Conservation (phyloP, 768 basidiomycete species). For the Boletus eberwhitei region DNA sequence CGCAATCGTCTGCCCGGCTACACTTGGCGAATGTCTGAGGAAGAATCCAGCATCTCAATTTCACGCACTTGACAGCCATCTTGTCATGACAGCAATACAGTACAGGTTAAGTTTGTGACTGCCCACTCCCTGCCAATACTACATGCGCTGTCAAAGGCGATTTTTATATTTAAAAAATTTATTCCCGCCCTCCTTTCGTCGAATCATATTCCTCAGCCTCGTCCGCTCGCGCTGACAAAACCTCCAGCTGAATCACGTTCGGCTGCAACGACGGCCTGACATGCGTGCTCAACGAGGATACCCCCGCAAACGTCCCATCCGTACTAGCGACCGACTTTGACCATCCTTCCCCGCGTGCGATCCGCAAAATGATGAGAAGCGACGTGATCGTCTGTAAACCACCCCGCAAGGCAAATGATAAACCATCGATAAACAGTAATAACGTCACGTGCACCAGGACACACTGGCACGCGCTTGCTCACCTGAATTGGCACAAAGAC, state of each 20-base stretch:
- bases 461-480: neutral
- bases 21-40: no score
- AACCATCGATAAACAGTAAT: neutral
- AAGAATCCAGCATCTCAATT: no score
- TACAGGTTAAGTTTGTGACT: no score
- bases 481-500: conserved; percentile 7
- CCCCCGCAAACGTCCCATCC: neutral
- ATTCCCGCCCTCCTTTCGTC: neutral
- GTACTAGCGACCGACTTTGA: neutral
- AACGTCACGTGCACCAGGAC: neutral
- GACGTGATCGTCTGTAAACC: conserved; percentile 35
- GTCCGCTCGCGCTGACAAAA: neutral
- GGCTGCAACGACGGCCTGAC: neutral
- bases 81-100: no score
- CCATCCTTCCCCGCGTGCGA: conserved; percentile 39
- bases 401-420: neutral
- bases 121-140: no score
- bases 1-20: no score
- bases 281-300: neutral
- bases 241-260: neutral
- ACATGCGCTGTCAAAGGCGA: no score
- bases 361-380: conserved; percentile 37
- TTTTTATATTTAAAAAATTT: no score
- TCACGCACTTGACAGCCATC: no score
- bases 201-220: neutral